Conservation (phyloP, 352 stramenopile species). For the Pseudoperonospora humuli region DNA sequence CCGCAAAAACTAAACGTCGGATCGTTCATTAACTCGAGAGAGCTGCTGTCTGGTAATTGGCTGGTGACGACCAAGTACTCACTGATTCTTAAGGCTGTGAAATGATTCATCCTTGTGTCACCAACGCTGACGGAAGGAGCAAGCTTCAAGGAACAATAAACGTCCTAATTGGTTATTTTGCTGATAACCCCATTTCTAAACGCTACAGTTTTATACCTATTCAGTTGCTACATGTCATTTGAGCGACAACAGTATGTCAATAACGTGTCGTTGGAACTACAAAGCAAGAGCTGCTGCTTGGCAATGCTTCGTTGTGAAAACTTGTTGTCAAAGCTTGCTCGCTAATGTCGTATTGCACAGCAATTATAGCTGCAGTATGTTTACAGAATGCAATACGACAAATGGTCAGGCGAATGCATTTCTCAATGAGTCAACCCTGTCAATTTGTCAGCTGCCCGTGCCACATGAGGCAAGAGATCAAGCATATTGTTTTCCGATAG, state of each 20-base stretch:
- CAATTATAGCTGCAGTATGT: too few relatives aligned
- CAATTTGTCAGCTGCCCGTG: too few relatives aligned
- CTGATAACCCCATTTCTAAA: conserved; percentile 17
- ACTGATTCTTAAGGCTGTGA: background rate
- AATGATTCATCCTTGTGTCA: background rate
- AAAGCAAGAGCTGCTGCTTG: background rate
- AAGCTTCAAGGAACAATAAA: conserved; percentile 28
- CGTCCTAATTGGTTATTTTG: conserved; percentile 33
- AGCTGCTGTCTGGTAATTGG: background rate
- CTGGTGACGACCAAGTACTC: conserved; percentile 4
- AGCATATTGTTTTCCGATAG: too few relatives aligned
- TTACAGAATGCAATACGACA: too few relatives aligned
- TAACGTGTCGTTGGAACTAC: background rate
- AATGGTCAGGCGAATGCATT: too few relatives aligned
- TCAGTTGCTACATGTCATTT: background rate
- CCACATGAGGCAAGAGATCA: too few relatives aligned
- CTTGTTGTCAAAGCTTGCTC: too few relatives aligned
- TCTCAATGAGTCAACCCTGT: too few relatives aligned
- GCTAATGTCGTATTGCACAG: too few relatives aligned
- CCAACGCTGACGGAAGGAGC: conserved; percentile 1
- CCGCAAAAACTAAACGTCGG: conserved; percentile 62
- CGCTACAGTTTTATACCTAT: background rate
- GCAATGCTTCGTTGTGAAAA: background rate
- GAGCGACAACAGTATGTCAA: background rate
- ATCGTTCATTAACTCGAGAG: background rate